Percentiles rank a stretch among this genome's conserved stretches.
These are phyloP conservation scores for Phytophthora meadii DNA, from an alignment of 352 stramenopile species.

Conservation along the genomic window DNA sequence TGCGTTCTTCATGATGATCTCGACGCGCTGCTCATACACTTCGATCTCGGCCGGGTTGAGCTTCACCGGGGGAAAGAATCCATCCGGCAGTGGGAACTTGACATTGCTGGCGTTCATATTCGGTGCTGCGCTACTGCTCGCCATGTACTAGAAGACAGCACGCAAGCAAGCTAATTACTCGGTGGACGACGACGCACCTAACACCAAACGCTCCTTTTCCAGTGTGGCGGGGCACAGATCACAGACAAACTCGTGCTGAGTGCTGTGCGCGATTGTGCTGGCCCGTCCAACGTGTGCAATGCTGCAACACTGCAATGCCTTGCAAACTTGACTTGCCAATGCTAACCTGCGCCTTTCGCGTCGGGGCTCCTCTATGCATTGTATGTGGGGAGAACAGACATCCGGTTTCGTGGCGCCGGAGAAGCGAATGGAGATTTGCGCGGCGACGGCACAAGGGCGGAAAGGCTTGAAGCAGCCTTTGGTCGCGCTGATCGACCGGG, in stretches of 20 bases:
- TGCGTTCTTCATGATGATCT: constrained; percentile 52
- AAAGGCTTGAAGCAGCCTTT: neutral
- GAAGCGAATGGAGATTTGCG: constrained; percentile 28
- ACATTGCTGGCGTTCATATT: constrained; percentile 34
- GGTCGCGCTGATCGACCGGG: constrained; percentile 11
- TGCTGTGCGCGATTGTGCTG: constrained; percentile 32
- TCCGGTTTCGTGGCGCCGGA: constrained; percentile 24
- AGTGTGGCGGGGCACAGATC: constrained; percentile 33
- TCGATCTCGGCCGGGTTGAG: constrained; percentile 38
- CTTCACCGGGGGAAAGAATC: constrained; percentile 45
- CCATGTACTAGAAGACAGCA: constrained; percentile 14
- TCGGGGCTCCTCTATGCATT: constrained; percentile 24
- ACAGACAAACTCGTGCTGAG: constrained; percentile 11
- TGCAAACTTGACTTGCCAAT: constrained; percentile 22
- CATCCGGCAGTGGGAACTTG: constrained; percentile 50
- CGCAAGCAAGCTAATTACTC: neutral
- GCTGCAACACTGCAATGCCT: constrained; percentile 42
- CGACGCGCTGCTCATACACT: constrained; percentile 46
- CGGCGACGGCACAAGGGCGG: constrained; percentile 1
- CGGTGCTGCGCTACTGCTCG: constrained; percentile 2
- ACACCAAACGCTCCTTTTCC: constrained; percentile 40
- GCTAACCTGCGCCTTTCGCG: constrained; percentile 29
- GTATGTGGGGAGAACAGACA: constrained; percentile 13
- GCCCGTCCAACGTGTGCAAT: constrained; percentile 42
- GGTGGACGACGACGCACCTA: constrained; percentile 9